phyloP scores from a whole-genome alignment of 371 early-diverging fungal genomes.

The Lichtheimia hyalospora region DNA sequence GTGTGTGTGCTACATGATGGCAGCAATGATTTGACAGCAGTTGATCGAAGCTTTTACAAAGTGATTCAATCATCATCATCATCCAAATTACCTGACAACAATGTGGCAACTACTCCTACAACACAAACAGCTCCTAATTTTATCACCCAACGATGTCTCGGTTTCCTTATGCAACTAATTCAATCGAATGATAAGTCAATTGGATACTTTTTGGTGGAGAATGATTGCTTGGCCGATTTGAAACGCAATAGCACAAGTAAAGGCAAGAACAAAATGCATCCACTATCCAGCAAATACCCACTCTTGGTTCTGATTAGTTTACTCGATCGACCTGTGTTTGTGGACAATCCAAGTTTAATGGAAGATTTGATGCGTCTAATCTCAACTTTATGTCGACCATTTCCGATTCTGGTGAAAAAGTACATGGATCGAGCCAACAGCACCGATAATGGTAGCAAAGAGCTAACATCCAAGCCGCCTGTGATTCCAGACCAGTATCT shows the following conservation, averaged over 20 bases:
- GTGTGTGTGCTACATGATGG: conserved; percentile 87
- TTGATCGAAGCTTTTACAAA: conserved; percentile 72
- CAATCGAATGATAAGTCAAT: conserved; percentile 65
- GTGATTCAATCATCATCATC: conserved; percentile 64
- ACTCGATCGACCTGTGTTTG: conserved; percentile 80
- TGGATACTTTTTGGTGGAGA: conserved; percentile 74
- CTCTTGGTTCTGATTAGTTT: conserved; percentile 82
- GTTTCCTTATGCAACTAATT: conserved; percentile 76
- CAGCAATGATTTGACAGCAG: conserved; percentile 72
- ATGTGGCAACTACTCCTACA: conserved; percentile 27
- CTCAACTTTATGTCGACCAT: conserved; percentile 70
- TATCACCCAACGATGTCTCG: conserved; percentile 85
- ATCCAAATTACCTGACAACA: conserved; percentile 32
- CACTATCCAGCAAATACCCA: conserved; percentile 72
- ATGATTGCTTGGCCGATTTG: conserved; percentile 59
- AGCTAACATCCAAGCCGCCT: conserved; percentile 61
- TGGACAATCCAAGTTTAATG: conserved; percentile 74
- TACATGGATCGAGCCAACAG: conserved; percentile 42
- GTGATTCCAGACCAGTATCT: conserved; percentile 73
- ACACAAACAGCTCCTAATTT: conserved; percentile 74
- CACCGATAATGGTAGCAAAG: conserved; percentile 32
- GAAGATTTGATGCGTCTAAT: conserved; percentile 89
- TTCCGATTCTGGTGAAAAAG: conserved; percentile 59
- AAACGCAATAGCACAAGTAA: conserved; percentile 55
- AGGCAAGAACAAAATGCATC: conserved; percentile 67